Base-by-base conservation (phyloP, 2,329 filamentous ascomycete genomes). In the Hymenoscyphus linearis region DNA sequence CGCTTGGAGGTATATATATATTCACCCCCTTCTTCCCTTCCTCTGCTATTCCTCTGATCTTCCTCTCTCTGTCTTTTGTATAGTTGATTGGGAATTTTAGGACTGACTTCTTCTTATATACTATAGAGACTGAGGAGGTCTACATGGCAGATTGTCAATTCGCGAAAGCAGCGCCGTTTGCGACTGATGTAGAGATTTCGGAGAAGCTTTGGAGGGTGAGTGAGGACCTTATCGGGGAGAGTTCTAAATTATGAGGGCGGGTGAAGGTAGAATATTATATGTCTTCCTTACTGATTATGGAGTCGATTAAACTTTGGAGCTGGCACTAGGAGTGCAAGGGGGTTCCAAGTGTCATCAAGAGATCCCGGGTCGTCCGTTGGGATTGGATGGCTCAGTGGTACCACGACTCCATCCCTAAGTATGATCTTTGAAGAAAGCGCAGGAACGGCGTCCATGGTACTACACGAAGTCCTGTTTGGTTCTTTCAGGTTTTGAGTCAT, bases 201-300 rank as follows among this genome's bases (percentile, higher is more conserved):
- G 37, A 50, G n/a, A 60, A 25, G 37, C 27, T 60, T n/a, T 60
- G 58, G 58, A 13, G 3, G n/a, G 36, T 60, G 52, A 56, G 52
- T 56, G 58, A 60, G 37, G 18, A 52, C 4, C 52, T 60, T 37
- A 37, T 60, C 2, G 58, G 58, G 14, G n/a, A 56, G 52, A 52
- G 27, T 9, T 60, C 56, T 35, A n/a, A 40, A 18, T n/a, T 35
- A n/a, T 47, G 4, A 34, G 27, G 6, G 4, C 10, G 37, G 16
- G 12, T 10, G 36, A 25, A 10, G 18, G 12, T 12, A 47, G n/a
- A 18, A 22, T n/a, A 10, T 7, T 10, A 12, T 3, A 4, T 22
- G n/a, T 22, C 10, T 40, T 16, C 35, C 35, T n/a, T n/a, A n/a
- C n/a, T n/a, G n/a, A 36, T 3, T 3, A 12, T 9, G 35, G 35